Evolutionary conservation across 2,329 filamentous ascomycete species (phyloP).

Genomic region (Sarocladium brachiariae): DNA sequence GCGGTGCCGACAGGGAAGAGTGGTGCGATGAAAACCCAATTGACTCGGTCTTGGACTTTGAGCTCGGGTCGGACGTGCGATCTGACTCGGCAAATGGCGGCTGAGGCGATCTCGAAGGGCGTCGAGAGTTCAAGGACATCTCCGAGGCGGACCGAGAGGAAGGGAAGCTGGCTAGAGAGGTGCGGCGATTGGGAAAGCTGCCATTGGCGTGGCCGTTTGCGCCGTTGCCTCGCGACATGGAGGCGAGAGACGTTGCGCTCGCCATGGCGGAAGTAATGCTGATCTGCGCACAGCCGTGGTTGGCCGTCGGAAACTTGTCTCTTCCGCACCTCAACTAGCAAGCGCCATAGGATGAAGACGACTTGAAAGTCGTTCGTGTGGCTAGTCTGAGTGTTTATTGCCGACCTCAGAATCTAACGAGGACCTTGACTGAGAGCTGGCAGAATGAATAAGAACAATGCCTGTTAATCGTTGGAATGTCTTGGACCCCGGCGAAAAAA

Average conservation of each 20-base stretch:
- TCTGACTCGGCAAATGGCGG: conserved; percentile 44
- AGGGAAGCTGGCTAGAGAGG: conserved; percentile 60
- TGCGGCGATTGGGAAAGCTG: conserved; percentile 29
- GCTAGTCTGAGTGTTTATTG: too few relatives aligned
- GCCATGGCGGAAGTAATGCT: conserved; percentile 17
- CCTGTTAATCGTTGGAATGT: neutral
- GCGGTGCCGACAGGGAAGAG: conserved; percentile 45
- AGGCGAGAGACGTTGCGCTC: conserved; percentile 38
- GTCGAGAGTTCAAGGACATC: conserved; percentile 43
- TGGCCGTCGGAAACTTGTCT: conserved; percentile 5
- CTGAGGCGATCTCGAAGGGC: conserved; percentile 50
- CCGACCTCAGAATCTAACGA: too few relatives aligned
- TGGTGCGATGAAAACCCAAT: conserved; percentile 55
- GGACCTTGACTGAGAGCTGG: too few relatives aligned
- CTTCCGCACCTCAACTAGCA: conserved; percentile 4
- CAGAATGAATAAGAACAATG: neutral
- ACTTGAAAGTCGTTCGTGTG: too few relatives aligned
- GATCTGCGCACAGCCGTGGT: neutral
- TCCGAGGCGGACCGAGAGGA: conserved; percentile 51
- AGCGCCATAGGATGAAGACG: neutral
- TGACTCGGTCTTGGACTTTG: conserved; percentile 53
- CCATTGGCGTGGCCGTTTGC: conserved; percentile 25
- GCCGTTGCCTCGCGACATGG: conserved; percentile 31
- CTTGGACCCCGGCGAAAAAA: conserved; percentile 1
- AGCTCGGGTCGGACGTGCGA: conserved; percentile 52